Base-by-base conservation (phyloP, 495 filamentous ascomycete genomes). In the Sabuloglossum arenarium region DNA sequence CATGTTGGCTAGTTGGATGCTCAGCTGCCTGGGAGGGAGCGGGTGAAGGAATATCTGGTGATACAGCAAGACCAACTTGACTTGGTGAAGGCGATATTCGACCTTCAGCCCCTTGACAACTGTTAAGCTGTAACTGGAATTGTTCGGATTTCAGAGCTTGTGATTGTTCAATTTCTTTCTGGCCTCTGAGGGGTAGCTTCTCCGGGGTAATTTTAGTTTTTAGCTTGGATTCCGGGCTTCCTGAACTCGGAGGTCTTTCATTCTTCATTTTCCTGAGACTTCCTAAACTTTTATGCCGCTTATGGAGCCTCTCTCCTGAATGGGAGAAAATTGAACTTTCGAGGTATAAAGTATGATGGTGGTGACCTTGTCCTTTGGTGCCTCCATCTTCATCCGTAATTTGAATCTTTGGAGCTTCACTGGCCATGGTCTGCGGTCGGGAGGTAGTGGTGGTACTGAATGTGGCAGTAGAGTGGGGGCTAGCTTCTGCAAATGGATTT, bases 361-460 rank as follows among this genome's bases (percentile, higher is more conserved):
- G 58, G 55, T 23, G 63, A 12, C 24, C 54, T n/a, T 25, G 16
- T 32, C 39, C 23, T 27, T 30, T 25, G 2, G 21, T 49, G 23
- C 58, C 58, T 8, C 61, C 57, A 34, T 66, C 56, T 1, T 63
- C 55, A 21, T 64, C 65, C 23, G 63, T 67, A 21, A 67, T 55
- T 50, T 64, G 61, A 9, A 67, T 67, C 30, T 61, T 64, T n/a
- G 65, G 65, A 34, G 65, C 59, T 19, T n/a, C 23, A 32, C 21
- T 19, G 8, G 47, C 47, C 47, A 29, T 29, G 14, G 47, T 51
- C 47, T 51, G 47, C 2, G 47, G 47, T 1, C 47, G 47, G 21
- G 47, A 9, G 16, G 47, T 30, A 51, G 14, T 6, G 16, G 25
- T 8, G 23, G 47, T 14, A 19, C 11, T 12, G 28, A 29, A 11